Base-by-base conservation (phyloP, 495 filamentous ascomycete genomes). In the Penicillium paradoxum region DNA sequence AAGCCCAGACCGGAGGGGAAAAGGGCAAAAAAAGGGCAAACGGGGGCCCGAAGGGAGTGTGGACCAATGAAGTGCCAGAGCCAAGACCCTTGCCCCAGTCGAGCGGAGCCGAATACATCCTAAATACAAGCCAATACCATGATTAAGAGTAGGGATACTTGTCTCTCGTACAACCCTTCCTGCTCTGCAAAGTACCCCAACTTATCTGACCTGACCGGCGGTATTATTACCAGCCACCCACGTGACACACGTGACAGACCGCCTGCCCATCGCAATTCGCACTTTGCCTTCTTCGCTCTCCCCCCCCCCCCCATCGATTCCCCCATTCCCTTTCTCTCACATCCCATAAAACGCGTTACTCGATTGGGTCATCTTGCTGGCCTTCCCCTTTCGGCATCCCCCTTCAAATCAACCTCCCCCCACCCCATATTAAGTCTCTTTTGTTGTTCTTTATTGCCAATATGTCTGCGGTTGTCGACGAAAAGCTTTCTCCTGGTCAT, bases 331-430 rank as follows among this genome's bases (percentile, higher is more conserved):
- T 70, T 73, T 70, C 59, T 59, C 59, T 54, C 60, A 66, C 65
- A 72, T 68, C 69, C 65, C 51, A 65, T 73, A 74, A 27, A 74
- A 36, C 73, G 72, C 72, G 72, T 77, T 77, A 76, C 73, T 76
- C 73, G 73, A 76, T 76, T 77, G 66, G 73, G 72, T 70, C 70
- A 69, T 66, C 64, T 62, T 61, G 58, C 69, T 66, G 3, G 60
- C 66, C 70, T 74, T 75, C 73, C 73, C 72, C 72, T 77, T 77
- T 77, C 65, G 73, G 73, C 57, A 66, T 60, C 59, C 47, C 50
- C 60, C 62, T 46, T 39, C 47, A 56, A 43, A 54, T 42, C 54
- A 24, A 30, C n/a, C 25, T 19, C 25, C 46, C 33, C 11, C 22
- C 27, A 24, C 47, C 27, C 32, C 19, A 48, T 48, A 36, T 17